phyloP scores from a whole-genome alignment of 2,329 filamentous ascomycete genomes.

The Elsinoe perseae region DNA sequence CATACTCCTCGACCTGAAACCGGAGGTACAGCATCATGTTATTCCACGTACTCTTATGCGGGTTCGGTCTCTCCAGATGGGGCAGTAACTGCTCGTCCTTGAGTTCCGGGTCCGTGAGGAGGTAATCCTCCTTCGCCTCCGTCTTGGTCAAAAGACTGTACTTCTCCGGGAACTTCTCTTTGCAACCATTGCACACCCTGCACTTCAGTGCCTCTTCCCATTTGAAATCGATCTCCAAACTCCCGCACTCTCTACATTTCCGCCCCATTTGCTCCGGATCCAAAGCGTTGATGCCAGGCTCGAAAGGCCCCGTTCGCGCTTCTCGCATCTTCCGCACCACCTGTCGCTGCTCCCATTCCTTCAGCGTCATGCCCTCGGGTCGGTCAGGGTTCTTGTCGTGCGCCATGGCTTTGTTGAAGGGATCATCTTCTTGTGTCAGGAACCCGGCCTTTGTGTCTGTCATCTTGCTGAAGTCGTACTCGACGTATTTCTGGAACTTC shows the following conservation, averaged over 20 bases:
- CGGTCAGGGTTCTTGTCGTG: conserved; percentile 54
- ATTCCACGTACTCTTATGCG: conserved; percentile 92
- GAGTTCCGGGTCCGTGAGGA: conserved; percentile 91
- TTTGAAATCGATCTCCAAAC: conserved; percentile 84
- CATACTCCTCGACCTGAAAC: conserved; percentile 90
- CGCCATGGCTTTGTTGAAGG: conserved; percentile 66
- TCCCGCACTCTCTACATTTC: conserved; percentile 74
- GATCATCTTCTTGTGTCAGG: conserved; percentile 82
- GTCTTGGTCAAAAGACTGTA: conserved; percentile 96
- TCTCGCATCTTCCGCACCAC: conserved; percentile 63
- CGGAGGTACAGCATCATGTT: conserved; percentile 98
- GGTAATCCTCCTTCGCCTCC: conserved; percentile 89
- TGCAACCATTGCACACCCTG: conserved; percentile 72
- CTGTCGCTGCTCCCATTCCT: conserved; percentile 84
- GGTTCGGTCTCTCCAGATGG: conserved; percentile 82
- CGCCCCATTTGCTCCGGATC: conserved; percentile 49
- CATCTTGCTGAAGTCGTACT: conserved; percentile 98
- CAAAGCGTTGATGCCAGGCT: conserved; percentile 76
- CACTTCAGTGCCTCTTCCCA: conserved; percentile 81
- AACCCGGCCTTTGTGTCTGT: conserved; percentile 97
- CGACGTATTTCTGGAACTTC: conserved; percentile 90
- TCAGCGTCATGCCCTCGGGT: conserved; percentile 79
- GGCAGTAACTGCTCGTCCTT: conserved; percentile 79
- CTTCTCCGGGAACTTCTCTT: conserved; percentile 82
- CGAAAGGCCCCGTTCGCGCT: conserved; percentile 72